These are phyloP conservation scores for Moesziomyces globuligerus DNA, from an alignment of 1,284 basidiomycete species.

Conservation along the genomic window DNA sequence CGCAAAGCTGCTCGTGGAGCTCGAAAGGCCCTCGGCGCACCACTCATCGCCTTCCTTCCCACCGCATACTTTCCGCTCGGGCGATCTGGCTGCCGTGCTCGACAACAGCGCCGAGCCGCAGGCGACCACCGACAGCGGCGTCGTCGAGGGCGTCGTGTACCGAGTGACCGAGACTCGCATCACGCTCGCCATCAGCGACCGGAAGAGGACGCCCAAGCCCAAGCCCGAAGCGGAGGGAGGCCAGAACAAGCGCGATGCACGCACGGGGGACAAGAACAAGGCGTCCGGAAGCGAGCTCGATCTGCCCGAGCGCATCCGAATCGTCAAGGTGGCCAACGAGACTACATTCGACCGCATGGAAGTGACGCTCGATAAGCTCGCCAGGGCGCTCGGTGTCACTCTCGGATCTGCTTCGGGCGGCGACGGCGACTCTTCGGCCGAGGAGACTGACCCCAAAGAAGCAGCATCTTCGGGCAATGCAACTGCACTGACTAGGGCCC, in stretches of 20 bases:
- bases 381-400: slow-evolving; percentile 24
- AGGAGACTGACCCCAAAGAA: slow-evolving; percentile 21
- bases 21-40: slow-evolving; percentile 84
- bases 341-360: slow-evolving; percentile 82
- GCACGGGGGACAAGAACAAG: slow-evolving; percentile 65
- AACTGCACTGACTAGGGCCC: slow-evolving; percentile 54
- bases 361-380: slow-evolving; percentile 42
- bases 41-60: slow-evolving; percentile 79
- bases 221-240: slow-evolving; percentile 7
- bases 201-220: slow-evolving; percentile 7
- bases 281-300: slow-evolving; percentile 76
- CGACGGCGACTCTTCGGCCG: slow-evolving; percentile 22
- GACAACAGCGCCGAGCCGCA: slow-evolving; percentile 70
- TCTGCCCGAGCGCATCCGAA: slow-evolving; percentile 81
- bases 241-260: slow-evolving; percentile 28
- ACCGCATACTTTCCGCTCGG: slow-evolving; percentile 84
- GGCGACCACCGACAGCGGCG: slow-evolving; percentile 18
- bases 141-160: slow-evolving; percentile 46
- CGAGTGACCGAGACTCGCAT: slow-evolving; percentile 32
- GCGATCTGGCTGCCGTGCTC: slow-evolving; percentile 85
- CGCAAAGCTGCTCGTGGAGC: slow-evolving; percentile 88
- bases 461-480: slow-evolving; percentile 14
- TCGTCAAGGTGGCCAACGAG: slow-evolving; percentile 91
- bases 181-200: slow-evolving; percentile 28
- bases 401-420: slow-evolving; percentile 3